Percentiles rank a stretch among this genome's conserved stretches.
Conservation (phyloP, 2,329 filamentous ascomycete genomes). For the Orbilia oligospora region DNA sequence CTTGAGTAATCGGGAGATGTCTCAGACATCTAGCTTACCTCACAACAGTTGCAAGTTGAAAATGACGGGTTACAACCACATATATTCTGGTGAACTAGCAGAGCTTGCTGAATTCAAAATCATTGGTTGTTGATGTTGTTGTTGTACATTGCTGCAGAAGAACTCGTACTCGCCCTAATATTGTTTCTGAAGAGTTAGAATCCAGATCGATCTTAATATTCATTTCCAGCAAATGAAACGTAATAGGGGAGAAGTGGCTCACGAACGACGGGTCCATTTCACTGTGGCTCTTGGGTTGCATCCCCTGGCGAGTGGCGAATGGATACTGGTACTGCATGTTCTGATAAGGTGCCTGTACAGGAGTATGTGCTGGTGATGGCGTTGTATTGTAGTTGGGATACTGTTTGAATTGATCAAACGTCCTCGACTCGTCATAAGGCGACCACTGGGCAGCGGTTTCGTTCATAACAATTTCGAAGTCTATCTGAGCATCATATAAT, state of each 20-base stretch:
- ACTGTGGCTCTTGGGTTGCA: conserved; percentile 54
- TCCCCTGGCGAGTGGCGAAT: conserved; percentile 57
- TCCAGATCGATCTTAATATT: neutral
- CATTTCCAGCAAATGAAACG: conserved; percentile 11
- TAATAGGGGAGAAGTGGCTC: conserved; percentile 48
- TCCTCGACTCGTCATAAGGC: conserved; percentile 54
- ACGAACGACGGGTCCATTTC: conserved; percentile 61
- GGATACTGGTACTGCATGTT: conserved; percentile 57
- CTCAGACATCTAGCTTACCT: conserved; percentile 58
- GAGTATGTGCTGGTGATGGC: conserved; percentile 50
- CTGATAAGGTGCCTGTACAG: conserved; percentile 46
- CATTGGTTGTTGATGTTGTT: conserved; percentile 38
- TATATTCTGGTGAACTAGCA: conserved; percentile 57
- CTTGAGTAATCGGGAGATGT: conserved; percentile 59
- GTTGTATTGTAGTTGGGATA: conserved; percentile 55
- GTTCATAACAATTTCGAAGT: conserved; percentile 59
- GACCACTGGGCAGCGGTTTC: conserved; percentile 58
- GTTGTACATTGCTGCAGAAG: conserved; percentile 57
- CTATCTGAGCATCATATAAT: conserved; percentile 52
- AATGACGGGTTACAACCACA: conserved; percentile 45
- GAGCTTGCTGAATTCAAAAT: conserved; percentile 51
- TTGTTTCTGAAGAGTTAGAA: conserved; percentile 45
- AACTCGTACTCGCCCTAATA: conserved; percentile 60
- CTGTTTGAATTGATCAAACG: conserved; percentile 59
- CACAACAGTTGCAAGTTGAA: conserved; percentile 32